Base-by-base conservation (phyloP, 2,329 filamentous ascomycete species). In the Cladosporium sp. region DNA sequence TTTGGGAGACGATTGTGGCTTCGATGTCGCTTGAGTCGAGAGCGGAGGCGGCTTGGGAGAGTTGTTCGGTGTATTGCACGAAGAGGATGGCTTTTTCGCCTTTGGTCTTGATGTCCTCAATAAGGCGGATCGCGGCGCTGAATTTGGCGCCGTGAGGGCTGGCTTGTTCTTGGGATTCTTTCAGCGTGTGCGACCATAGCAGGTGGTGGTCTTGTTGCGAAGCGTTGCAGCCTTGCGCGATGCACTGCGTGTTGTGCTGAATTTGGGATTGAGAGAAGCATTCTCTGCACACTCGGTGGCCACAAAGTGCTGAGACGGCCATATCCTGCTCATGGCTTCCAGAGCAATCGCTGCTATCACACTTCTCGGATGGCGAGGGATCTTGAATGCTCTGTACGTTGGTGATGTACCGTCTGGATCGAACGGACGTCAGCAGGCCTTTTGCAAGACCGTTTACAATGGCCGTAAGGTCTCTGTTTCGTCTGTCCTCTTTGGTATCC, bases 1-100 rank as follows among this genome's bases (percentile, higher is more conserved):
- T 20, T 2, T 65, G 62, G 3, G 63, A 61, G 36, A 80, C 67
- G 11, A 68, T 65, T 0, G 68, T 61, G 52, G 69, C 66, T 0
- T 54, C 43, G 17, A 77, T 68, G 1, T 56, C 52, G 3, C 53
- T 54, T 9, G 54, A 54, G 1, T 56, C 18, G 2, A 77, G 60
- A 0, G 73, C 68, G 0, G 59, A 18, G 4, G 58, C 50, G 2
- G 73, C 62, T 43, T 69, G 64, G 2, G 67, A 52, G 44, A 78
- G 68, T 27, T 80, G 64, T 11, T 74, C 68, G 0, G 63, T 58
- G 39, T 72, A 78, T 51, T 83, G 80, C 2, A 80, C 71, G 59
- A 84, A 83, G 1, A 84, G 56, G 7, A 84, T 64, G 0, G 75
- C 73, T 53, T 77, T 73, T n/a, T 84, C 78, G 1, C 68, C 60